Percentiles rank a stretch among this genome's conserved stretches.
These are phyloP conservation scores for Cyberlindnera veronae DNA, from an alignment of 805 yeast species.

Conservation along the genomic window DNA sequence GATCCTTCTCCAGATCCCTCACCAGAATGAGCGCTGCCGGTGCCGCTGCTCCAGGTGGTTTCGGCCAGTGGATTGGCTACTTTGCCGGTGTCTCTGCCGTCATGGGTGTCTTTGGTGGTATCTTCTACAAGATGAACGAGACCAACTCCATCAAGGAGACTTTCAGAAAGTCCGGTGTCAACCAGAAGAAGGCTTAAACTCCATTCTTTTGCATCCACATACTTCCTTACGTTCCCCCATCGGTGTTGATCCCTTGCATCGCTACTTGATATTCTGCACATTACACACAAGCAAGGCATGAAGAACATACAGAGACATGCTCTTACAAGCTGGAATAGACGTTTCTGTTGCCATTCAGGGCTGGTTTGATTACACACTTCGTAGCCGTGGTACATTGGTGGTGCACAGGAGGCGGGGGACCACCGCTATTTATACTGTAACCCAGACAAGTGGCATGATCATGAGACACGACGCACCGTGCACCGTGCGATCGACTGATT, in stretches of 20 bases:
- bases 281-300: too few species aligned
- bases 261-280: not conserved
- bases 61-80: slow-evolving; percentile 25
- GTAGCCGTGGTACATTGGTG: too few species aligned
- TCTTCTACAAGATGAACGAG: slow-evolving; percentile 26
- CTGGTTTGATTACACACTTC: too few species aligned
- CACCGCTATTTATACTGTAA: too few species aligned
- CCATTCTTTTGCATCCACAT: not conserved
- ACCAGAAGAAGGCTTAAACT: slow-evolving; percentile 11
- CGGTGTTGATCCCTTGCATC: not conserved
- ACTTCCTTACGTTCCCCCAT: not conserved
- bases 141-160: slow-evolving; percentile 19
- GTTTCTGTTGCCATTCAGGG: too few species aligned
- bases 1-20: slow-evolving; percentile 27
- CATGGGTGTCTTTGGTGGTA: slow-evolving; percentile 22
- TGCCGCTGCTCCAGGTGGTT: slow-evolving; percentile 16
- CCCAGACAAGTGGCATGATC: too few species aligned
- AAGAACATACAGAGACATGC: too few species aligned
- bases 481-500: too few species aligned
- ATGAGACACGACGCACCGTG: too few species aligned
- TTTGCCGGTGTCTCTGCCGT: slow-evolving; percentile 25
- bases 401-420: too few species aligned
- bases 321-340: too few species aligned
- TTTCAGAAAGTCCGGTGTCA: slow-evolving; percentile 22
- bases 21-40: slow-evolving; percentile 22